Evolutionary conservation across 768 basidiomycete genomes (phyloP).

Genomic region (Tulasnella sp.): DNA sequence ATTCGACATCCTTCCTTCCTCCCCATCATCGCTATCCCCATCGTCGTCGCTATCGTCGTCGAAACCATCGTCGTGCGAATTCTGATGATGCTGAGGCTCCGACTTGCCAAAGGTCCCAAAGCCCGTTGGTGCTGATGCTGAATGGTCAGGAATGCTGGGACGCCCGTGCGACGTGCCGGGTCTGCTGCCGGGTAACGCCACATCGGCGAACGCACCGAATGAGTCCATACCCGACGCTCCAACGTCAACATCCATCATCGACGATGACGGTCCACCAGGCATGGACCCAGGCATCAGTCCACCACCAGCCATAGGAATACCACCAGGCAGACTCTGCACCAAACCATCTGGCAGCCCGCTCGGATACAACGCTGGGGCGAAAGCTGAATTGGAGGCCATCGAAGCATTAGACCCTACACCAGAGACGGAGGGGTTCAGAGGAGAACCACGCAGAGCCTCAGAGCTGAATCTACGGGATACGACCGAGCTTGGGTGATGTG

Average conservation of each 20-base stretch:
- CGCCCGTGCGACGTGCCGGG: slow-evolving; percentile 2
- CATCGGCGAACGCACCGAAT: not conserved
- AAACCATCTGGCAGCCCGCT: not conserved
- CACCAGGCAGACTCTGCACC: not conserved
- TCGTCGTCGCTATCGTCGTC: slow-evolving; percentile 13
- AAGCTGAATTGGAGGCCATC: not conserved
- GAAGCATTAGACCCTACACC: not conserved
- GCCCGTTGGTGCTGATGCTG: not conserved
- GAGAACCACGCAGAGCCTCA: not conserved
- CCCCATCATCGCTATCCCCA: slow-evolving; percentile 14
- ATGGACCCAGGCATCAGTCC: not conserved
- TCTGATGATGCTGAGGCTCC: not conserved
- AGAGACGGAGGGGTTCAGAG: not conserved
- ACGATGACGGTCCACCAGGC: not conserved
- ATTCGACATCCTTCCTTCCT: not conserved
- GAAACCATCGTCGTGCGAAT: not conserved
- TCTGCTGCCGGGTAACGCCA: not conserved
- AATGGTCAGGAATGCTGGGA: not conserved
- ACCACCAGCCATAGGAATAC: not conserved
- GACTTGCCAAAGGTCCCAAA: not conserved
- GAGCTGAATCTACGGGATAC: not conserved
- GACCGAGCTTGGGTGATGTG: not conserved
- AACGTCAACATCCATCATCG: slow-evolving; percentile 5
- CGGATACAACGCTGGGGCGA: not conserved
- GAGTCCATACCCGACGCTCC: not conserved